Evolutionary conservation across 192 early-diverging fungal genomes (phyloP).

Genomic region (Backusella morwellensis): DNA sequence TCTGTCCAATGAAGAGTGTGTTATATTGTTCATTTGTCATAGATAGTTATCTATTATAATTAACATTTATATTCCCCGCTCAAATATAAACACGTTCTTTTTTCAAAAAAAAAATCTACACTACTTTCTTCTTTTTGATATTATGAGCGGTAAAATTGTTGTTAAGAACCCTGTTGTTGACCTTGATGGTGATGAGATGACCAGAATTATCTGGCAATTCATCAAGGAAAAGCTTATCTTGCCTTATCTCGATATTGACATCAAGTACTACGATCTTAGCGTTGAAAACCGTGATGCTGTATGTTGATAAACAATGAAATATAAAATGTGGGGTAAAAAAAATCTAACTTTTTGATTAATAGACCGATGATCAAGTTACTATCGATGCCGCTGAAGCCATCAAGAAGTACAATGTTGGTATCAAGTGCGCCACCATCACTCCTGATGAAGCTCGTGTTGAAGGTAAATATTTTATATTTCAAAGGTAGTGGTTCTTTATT

Average conservation of each 20-base stretch:
- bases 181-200: slow-evolving; percentile 98
- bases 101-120: background rate
- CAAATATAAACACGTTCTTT: background rate
- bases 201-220: slow-evolving; percentile 93
- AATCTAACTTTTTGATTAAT: background rate
- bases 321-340: background rate
- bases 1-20: background rate
- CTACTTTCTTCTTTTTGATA: background rate
- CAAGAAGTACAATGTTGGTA: slow-evolving; percentile 95
- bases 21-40: slow-evolving; percentile 12
- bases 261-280: slow-evolving; percentile 97
- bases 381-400: slow-evolving; percentile 95
- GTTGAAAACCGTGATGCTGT: slow-evolving; percentile 85
- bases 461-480: slow-evolving; percentile 28
- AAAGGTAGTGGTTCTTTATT: background rate
- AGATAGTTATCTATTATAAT: background rate
- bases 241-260: slow-evolving; percentile 84
- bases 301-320: background rate
- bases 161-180: slow-evolving; percentile 85
- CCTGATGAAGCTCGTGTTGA: slow-evolving; percentile 93
- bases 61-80: background rate
- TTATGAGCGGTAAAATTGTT: slow-evolving; percentile 43
- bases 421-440: slow-evolving; percentile 99
- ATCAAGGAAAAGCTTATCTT: slow-evolving; percentile 93
- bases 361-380: slow-evolving; percentile 94